Evolutionary conservation across 2,329 filamentous ascomycete species (phyloP).

Genomic region (Dactylonectria estremocensis): DNA sequence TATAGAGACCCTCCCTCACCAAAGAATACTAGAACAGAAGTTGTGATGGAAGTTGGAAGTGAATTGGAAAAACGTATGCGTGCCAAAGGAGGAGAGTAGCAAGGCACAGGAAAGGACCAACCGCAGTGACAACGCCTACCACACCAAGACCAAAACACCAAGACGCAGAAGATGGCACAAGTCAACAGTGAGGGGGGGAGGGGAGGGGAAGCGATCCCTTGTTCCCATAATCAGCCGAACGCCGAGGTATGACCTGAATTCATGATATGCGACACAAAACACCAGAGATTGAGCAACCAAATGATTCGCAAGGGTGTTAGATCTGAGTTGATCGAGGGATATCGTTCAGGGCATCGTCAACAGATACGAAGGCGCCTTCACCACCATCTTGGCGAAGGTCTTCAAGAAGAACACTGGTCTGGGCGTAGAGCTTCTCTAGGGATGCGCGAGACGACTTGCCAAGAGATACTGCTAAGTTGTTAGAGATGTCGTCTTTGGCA

Average conservation of each 20-base stretch:
- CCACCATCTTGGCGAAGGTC: slow-evolving; percentile 86
- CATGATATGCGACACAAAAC: slow-evolving; percentile 37
- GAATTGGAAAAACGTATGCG: neutral
- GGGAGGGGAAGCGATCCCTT: slow-evolving; percentile 4
- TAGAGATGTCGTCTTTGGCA: slow-evolving; percentile 30
- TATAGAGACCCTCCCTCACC: slow-evolving; percentile 7
- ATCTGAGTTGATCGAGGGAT: slow-evolving; percentile 59
- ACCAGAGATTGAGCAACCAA: slow-evolving; percentile 21
- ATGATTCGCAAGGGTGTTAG: slow-evolving; percentile 38
- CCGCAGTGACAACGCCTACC: slow-evolving; percentile 11
- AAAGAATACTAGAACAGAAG: neutral
- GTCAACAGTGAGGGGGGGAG: slow-evolving; percentile 13
- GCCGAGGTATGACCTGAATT: slow-evolving; percentile 42
- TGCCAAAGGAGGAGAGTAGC: neutral
- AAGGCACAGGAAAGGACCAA: neutral
- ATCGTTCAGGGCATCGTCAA: slow-evolving; percentile 65
- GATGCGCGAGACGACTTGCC: slow-evolving; percentile 92
- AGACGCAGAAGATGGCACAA: slow-evolving; percentile 2
- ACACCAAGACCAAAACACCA: neutral
- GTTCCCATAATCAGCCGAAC: slow-evolving; percentile 36
- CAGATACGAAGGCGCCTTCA: slow-evolving; percentile 84
- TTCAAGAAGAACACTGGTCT: slow-evolving; percentile 89
- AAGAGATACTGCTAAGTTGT: slow-evolving; percentile 76
- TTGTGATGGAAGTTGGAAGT: neutral
- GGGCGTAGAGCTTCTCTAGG: slow-evolving; percentile 87